Base-by-base conservation (phyloP, 2,329 filamentous ascomycete species). In the Stenocarpella maydis region DNA sequence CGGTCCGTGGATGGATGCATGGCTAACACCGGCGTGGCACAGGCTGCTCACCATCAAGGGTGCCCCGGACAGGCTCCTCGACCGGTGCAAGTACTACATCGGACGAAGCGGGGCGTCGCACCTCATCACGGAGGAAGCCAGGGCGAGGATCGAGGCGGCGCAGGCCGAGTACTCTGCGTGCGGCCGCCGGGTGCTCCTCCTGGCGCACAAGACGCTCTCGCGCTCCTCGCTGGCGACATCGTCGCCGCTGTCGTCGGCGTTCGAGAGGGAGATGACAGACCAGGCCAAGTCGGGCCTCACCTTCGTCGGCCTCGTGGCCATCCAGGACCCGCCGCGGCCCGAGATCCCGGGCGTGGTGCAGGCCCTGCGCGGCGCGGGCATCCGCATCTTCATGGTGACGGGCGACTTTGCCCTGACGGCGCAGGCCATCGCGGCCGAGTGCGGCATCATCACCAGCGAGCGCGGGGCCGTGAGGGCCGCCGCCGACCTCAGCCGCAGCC, bases 371-470 rank as follows among this genome's bases (percentile, higher is more conserved):
- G 83, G 87, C 1, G 92, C 92, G 4, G 90, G 91, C 1, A 91
- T 95, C 66, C 84, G 90, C n/a, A 89, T 94, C 37, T 91, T 92
- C 78, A 95, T 95, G 92, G 92, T 94, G 0, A 95, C 92, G 1
- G 91, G 92, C 12, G 92, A 95, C 75, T 94, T 92, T 76, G 90
- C 90, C 31, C 84, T 94, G 19, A 95, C 92, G 0, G 92, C 92
- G 0, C 84, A 89, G 71, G 90, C 91, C 1, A 94, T 95, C 71
- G 91, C 92, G 0, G 83, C 86, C 3, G 88, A 93, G 67, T 92
- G 91, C 70, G 90, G 91, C 10, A 93, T 94, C 75, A 85, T 94
- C 65, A 91, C 84, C 1, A 84, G 83, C 50, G 80, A 81, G 0
- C 76, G 80, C 2, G 76, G 79, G 2, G 74, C 80, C 2, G 82